Evolutionary conservation across 106 monocot genomes (phyloP).

Genomic region (Ottelia alismoides): DNA sequence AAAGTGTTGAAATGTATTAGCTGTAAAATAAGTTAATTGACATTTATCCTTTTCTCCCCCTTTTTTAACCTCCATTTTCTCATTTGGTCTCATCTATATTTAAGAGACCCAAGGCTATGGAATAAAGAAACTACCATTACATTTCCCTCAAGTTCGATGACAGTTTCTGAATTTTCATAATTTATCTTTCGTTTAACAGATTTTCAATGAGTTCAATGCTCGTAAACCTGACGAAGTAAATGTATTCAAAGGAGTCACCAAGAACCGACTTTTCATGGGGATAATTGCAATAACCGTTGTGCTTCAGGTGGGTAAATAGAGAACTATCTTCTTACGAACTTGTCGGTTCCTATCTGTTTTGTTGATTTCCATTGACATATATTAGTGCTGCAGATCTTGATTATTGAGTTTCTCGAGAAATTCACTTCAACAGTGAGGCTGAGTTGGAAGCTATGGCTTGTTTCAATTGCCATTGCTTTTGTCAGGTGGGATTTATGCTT

Average conservation of each 20-base stretch:
- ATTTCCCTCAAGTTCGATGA: no score
- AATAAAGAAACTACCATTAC: no score
- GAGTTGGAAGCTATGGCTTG: slow-evolving; percentile 69
- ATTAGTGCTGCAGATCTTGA: slow-evolving; percentile 39
- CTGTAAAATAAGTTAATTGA: no score
- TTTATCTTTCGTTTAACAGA: slow-evolving; percentile 17
- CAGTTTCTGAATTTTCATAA: no score
- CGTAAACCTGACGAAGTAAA: slow-evolving; percentile 90
- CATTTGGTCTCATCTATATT: no score
- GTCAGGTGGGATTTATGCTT: slow-evolving; percentile 71
- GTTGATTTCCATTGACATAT: no score
- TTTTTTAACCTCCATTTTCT: no score
- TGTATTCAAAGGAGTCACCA: slow-evolving; percentile 60
- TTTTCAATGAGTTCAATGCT: slow-evolving; percentile 98
- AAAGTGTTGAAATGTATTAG: no score
- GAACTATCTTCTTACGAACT: not conserved
- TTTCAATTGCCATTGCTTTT: slow-evolving; percentile 57
- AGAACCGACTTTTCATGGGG: slow-evolving; percentile 69
- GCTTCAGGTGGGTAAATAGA: slow-evolving; percentile 35
- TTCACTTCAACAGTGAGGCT: slow-evolving; percentile 64
- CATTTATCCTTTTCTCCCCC: no score
- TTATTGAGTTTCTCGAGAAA: slow-evolving; percentile 86
- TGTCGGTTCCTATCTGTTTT: not conserved
- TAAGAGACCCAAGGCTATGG: no score
- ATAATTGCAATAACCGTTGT: slow-evolving; percentile 62